A percentile compares a stretch with the other conserved stretches of the same genome.
Evolutionary conservation across 208 protist species (phyloP).

Genomic region (Leishmania guyanensis): DNA sequence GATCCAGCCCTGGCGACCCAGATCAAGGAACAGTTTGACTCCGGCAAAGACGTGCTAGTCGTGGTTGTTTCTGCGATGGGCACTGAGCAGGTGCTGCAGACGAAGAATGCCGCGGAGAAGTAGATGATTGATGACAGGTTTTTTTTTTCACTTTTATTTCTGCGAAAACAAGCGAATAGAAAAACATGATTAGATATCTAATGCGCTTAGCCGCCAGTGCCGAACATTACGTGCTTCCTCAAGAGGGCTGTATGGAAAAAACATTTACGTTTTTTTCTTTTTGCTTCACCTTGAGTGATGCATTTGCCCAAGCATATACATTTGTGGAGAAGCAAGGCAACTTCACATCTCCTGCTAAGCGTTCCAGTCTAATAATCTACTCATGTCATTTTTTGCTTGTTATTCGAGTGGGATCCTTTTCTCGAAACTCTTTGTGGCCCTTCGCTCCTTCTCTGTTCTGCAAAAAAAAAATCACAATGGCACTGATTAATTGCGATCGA

Average conservation of each 20-base stretch:
- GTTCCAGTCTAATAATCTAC: background rate
- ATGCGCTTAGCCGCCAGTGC: background rate
- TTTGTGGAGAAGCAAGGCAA: background rate
- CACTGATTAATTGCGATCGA: background rate
- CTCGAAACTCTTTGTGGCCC: background rate
- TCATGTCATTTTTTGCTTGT: background rate
- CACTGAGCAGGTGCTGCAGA: slow-evolving; percentile 93
- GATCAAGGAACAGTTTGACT: slow-evolving; percentile 92
- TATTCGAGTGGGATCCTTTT: background rate
- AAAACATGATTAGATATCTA: background rate
- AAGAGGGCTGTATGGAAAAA: background rate
- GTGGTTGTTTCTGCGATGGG: slow-evolving; percentile 95
- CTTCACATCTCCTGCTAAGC: background rate
- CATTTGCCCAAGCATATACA: background rate
- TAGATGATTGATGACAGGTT: slow-evolving; percentile 21
- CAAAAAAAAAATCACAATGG: background rate
- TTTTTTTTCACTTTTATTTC: background rate
- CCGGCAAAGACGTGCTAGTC: slow-evolving; percentile 95
- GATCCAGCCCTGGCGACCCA: slow-evolving; percentile 89
- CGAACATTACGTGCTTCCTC: background rate
- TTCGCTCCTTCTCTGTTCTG: background rate
- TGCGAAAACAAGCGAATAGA: background rate
- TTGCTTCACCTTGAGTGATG: background rate
- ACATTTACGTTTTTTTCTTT: background rate
- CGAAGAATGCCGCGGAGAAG: slow-evolving; percentile 91